Percentiles rank a stretch among this genome's conserved stretches.
Conservation (phyloP, 345 rosid species). For the Camelina hispida region DNA sequence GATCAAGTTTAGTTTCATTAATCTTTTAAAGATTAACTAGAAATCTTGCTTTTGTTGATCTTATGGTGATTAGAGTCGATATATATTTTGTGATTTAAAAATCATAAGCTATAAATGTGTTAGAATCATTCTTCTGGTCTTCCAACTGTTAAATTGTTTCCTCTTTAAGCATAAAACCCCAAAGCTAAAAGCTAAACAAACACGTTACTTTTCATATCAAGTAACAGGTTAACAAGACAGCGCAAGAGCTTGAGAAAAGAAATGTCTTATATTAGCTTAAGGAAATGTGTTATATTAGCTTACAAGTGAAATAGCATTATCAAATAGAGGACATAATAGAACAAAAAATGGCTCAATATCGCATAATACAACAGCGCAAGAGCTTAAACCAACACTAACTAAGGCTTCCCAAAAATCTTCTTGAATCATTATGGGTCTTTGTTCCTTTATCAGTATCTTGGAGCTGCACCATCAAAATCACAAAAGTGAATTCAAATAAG, state of each 20-base stretch:
- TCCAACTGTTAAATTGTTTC: not conserved
- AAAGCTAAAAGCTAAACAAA: conserved; percentile 56
- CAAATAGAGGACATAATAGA: conserved; percentile 35
- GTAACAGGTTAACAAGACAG: not conserved
- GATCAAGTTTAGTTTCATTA: not conserved
- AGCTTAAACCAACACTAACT: conserved; percentile 20
- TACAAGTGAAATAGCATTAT: not conserved
- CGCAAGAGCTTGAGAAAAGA: not conserved
- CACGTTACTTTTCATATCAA: no score
- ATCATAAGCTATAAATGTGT: not conserved
- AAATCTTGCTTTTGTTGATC: not conserved
- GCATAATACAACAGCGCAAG: not conserved
- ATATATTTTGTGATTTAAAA: not conserved
- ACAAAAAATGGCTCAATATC: conserved; percentile 12
- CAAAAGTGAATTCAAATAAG: not conserved
- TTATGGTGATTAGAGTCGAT: not conserved
- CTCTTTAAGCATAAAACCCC: conserved; percentile 69
- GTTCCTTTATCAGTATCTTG: conserved; percentile 51
- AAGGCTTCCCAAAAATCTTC: conserved; percentile 1
- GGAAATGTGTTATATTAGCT: not conserved
- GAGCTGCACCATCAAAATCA: conserved; percentile 52
- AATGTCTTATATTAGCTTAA: not conserved
- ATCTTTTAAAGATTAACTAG: not conserved
- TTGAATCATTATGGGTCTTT: not conserved
- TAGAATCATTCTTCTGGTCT: not conserved